Conservation (phyloP, 495 filamentous ascomycete species). For the Umbilicaria muhlenbergii region DNA sequence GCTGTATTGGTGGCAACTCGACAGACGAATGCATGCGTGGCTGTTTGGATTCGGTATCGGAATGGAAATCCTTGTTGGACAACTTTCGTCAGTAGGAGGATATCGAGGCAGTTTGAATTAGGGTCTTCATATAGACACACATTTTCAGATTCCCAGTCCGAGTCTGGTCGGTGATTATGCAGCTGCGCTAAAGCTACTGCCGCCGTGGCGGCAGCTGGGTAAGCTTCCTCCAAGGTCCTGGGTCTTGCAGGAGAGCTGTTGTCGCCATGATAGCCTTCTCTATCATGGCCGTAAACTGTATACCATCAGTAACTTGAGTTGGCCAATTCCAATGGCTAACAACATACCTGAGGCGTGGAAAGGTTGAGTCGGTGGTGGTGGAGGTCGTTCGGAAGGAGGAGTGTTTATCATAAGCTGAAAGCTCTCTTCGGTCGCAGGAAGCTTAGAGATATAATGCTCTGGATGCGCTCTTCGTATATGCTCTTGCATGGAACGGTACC, state of each 20-base stretch:
- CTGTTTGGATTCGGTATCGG: constrained; percentile 51
- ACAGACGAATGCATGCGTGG: constrained; percentile 43
- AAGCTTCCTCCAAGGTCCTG: constrained; percentile 55
- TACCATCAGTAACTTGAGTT: constrained; percentile 17
- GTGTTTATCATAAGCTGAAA: constrained; percentile 91
- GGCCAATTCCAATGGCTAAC: neutral
- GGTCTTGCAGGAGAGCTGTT: constrained; percentile 58
- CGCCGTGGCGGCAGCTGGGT: constrained; percentile 55
- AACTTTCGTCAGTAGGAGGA: neutral
- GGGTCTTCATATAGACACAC: constrained; percentile 32
- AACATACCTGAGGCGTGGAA: constrained; percentile 15
- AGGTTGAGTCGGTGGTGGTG: constrained; percentile 17
- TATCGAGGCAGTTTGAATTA: neutral
- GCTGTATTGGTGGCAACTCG: constrained; percentile 57
- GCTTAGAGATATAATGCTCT: constrained; percentile 95
- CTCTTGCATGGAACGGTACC: constrained; percentile 98
- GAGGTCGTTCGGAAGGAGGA: constrained; percentile 62
- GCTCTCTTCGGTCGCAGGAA: constrained; percentile 96
- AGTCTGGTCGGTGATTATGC: constrained; percentile 64
- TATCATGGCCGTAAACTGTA: constrained; percentile 26
- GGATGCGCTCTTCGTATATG: constrained; percentile 96
- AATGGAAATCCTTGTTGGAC: constrained; percentile 45
- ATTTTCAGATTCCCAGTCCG: constrained; percentile 72
- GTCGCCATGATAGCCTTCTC: constrained; percentile 43
- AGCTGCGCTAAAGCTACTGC: constrained; percentile 79